Evolutionary conservation across 345 rosid genomes (phyloP).

Genomic region (Cochlearia excelsa): DNA sequence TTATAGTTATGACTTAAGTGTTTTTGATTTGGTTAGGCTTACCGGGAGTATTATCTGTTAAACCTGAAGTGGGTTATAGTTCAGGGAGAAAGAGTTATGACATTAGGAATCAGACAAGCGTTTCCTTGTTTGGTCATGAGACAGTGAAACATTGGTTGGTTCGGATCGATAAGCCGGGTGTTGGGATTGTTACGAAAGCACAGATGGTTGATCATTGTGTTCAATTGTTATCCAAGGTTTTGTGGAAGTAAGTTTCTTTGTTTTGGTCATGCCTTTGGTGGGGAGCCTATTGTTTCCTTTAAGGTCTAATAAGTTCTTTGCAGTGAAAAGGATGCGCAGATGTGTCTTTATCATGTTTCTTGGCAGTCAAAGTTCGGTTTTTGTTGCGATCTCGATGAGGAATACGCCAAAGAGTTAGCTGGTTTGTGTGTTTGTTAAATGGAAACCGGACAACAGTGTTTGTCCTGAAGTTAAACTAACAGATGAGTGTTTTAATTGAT

Average conservation of each 20-base stretch:
- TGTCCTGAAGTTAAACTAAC: slow-evolving; percentile 1
- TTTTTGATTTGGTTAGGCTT: slow-evolving; percentile 43
- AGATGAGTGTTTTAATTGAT: slow-evolving; percentile 10
- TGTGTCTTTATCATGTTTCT: slow-evolving; percentile 85
- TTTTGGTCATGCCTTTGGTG: slow-evolving; percentile 6
- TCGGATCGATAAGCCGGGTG: slow-evolving; percentile 63
- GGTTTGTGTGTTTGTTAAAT: slow-evolving; percentile 46
- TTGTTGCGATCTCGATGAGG: slow-evolving; percentile 81
- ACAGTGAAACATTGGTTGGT: slow-evolving; percentile 74
- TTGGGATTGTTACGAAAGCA: slow-evolving; percentile 78
- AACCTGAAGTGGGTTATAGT: slow-evolving; percentile 50
- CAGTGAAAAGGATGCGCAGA: slow-evolving; percentile 89
- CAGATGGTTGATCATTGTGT: slow-evolving; percentile 89
- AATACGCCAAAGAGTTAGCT: slow-evolving; percentile 62
- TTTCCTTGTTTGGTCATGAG: slow-evolving; percentile 54
- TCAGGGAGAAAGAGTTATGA: slow-evolving; percentile 47
- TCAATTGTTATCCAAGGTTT: slow-evolving; percentile 63
- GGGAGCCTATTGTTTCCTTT: slow-evolving; percentile 8
- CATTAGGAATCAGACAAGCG: slow-evolving; percentile 31
- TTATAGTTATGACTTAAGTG: background rate
- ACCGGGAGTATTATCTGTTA: slow-evolving; percentile 67
- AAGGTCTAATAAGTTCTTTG: slow-evolving; percentile 3
- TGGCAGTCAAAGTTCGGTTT: slow-evolving; percentile 78
- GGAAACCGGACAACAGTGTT: slow-evolving; percentile 16
- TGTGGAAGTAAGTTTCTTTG: slow-evolving; percentile 59